phyloP scores from a whole-genome alignment of 208 protist genomes.

The Trichomonas tenax region DNA sequence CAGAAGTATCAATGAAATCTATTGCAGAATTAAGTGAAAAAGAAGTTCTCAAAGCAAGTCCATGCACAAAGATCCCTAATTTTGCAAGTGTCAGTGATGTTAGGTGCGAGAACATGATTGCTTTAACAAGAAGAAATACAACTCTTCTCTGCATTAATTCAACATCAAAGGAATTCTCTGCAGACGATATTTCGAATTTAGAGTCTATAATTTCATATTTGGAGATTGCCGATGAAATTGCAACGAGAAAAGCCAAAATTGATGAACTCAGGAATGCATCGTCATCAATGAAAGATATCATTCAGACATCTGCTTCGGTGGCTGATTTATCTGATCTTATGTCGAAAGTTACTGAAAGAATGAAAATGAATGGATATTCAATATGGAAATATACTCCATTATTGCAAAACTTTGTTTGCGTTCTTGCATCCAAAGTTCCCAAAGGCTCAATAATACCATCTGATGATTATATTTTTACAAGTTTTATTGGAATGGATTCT shows the following conservation, averaged over 20 bases:
- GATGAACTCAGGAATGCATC: not conserved
- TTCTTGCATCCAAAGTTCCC: not conserved
- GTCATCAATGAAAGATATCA: not conserved
- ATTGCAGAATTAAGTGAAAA: not conserved
- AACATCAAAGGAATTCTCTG: not conserved
- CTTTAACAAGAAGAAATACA: not conserved
- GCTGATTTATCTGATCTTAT: not conserved
- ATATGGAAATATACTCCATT: not conserved
- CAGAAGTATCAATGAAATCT: not conserved
- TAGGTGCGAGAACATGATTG: not conserved
- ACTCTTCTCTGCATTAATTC: not conserved
- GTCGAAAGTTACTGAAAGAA: not conserved
- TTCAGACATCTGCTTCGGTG: not conserved
- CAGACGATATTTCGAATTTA: not conserved
- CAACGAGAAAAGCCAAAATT: not conserved
- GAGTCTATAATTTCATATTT: not conserved
- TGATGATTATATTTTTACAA: not conserved
- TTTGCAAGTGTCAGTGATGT: not conserved
- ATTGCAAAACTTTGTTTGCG: not conserved
- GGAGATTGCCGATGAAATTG: not conserved
- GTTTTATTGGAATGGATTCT: not conserved
- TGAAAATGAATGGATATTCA: not conserved
- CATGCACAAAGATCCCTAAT: not conserved
- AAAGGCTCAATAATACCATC: not conserved
- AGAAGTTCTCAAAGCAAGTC: not conserved